These are phyloP conservation scores for Thermoascus crustaceus DNA, from an alignment of 2,329 filamentous ascomycete genomes.

Conservation along the genomic window DNA sequence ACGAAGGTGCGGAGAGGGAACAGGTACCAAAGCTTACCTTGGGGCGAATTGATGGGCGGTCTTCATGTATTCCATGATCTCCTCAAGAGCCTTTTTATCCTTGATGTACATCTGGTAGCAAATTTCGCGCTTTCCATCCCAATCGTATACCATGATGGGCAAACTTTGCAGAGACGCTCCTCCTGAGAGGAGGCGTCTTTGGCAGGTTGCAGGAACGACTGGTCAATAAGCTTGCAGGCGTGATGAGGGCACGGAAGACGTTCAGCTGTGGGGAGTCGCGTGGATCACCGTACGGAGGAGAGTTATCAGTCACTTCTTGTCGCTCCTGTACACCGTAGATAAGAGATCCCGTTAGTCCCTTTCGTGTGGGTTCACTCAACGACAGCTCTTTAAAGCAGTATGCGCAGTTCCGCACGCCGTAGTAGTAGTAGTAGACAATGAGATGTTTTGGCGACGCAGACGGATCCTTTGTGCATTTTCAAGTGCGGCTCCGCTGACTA, in stretches of 20 bases:
- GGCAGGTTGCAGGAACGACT: slow-evolving; percentile 2
- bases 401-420: not conserved
- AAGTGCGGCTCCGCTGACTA: too few species aligned
- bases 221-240: slow-evolving; percentile 5
- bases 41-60: slow-evolving; percentile 59
- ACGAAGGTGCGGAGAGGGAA: too few species aligned
- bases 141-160: slow-evolving; percentile 49
- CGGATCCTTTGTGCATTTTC: too few species aligned
- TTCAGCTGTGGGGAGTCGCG: not conserved
- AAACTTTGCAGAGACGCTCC: slow-evolving; percentile 13
- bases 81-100: slow-evolving; percentile 62
- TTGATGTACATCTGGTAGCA: slow-evolving; percentile 68
- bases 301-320: slow-evolving; percentile 24
- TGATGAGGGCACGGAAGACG: slow-evolving; percentile 6
- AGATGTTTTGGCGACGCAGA: not conserved
- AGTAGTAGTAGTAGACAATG: not conserved
- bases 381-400: too few species aligned
- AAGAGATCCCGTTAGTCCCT: not conserved
- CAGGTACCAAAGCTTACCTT: slow-evolving; percentile 44
- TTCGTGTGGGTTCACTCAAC: too few species aligned
- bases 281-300: not conserved
- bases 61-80: slow-evolving; percentile 66
- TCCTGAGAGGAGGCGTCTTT: slow-evolving; percentile 19
- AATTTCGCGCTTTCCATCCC: slow-evolving; percentile 58
- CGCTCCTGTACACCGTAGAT: slow-evolving; percentile 29